Conservation (phyloP, 805 yeast species). For the Teunomyces panamensis region DNA sequence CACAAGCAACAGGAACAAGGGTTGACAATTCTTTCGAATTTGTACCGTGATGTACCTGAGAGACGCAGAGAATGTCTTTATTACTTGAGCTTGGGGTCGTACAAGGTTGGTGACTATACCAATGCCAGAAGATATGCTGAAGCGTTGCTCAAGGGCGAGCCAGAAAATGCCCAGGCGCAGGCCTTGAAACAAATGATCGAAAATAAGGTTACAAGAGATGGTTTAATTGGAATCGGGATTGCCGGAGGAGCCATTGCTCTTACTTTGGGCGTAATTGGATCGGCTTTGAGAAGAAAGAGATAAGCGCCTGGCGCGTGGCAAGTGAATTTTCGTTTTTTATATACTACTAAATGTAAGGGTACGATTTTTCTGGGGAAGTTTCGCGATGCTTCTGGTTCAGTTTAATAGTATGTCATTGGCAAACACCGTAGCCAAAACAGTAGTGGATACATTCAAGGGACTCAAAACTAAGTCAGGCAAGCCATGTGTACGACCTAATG, state of each 20-base stretch:
- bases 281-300: conserved; percentile 35
- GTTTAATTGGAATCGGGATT: conserved; percentile 82
- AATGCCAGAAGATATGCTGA: conserved; percentile 86
- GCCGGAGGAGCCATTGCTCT: conserved; percentile 84
- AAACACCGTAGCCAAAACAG: conserved; percentile 10
- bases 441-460: conserved; percentile 26
- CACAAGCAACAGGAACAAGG: conserved; percentile 74
- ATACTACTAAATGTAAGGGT: neutral
- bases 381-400: neutral
- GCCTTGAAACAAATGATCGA: conserved; percentile 74
- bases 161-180: conserved; percentile 75
- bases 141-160: conserved; percentile 72
- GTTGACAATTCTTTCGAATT: conserved; percentile 64
- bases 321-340: neutral
- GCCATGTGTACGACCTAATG: conserved; percentile 62
- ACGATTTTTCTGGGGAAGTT: neutral
- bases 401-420: neutral
- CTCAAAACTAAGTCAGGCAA: conserved; percentile 45
- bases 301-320: conserved; percentile 5
- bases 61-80: conserved; percentile 88
- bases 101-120: conserved; percentile 80
- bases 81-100: conserved; percentile 84
- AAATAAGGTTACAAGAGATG: conserved; percentile 81
- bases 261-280: conserved; percentile 62
- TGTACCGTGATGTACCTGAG: conserved; percentile 72